These are phyloP conservation scores for Camelina neglecta DNA, from an alignment of 345 rosid species.

Conservation along the genomic window DNA sequence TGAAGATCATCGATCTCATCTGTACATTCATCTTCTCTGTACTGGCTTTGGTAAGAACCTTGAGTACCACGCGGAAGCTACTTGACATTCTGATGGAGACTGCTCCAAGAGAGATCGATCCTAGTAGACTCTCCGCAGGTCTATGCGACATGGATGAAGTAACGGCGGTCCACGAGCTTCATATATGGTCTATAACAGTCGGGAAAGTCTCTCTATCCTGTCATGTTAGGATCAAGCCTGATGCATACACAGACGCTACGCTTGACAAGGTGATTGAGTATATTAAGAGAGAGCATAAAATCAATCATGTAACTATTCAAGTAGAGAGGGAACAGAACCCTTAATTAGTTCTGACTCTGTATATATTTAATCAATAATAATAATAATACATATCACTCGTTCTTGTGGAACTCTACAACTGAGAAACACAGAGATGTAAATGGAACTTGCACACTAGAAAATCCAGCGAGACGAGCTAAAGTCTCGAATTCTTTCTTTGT, in stretches of 20 bases:
- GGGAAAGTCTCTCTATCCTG: too few relatives aligned
- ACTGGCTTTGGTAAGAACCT: not conserved
- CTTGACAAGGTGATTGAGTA: too few relatives aligned
- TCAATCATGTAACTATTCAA: conserved; percentile 49
- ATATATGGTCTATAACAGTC: too few relatives aligned
- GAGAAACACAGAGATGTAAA: conserved; percentile 49
- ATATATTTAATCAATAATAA: not conserved
- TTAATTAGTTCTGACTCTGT: too few relatives aligned
- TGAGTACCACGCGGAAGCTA: not conserved
- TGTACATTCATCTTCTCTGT: not conserved
- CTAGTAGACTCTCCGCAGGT: too few relatives aligned
- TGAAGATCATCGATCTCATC: not conserved
- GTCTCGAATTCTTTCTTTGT: conserved; percentile 48
- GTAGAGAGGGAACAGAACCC: too few relatives aligned
- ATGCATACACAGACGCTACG: too few relatives aligned
- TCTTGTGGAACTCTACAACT: conserved; percentile 52
- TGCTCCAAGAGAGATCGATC: not conserved
- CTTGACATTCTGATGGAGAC: not conserved
- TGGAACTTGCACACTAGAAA: conserved; percentile 51
- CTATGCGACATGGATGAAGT: too few relatives aligned
- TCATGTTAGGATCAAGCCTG: too few relatives aligned
- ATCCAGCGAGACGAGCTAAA: conserved; percentile 56
- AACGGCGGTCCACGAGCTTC: too few relatives aligned
- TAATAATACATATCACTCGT: not conserved
- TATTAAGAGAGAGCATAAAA: conserved; percentile 52